Conservation (phyloP, 2,329 filamentous ascomycete species). For the Apiospora phragmitis region DNA sequence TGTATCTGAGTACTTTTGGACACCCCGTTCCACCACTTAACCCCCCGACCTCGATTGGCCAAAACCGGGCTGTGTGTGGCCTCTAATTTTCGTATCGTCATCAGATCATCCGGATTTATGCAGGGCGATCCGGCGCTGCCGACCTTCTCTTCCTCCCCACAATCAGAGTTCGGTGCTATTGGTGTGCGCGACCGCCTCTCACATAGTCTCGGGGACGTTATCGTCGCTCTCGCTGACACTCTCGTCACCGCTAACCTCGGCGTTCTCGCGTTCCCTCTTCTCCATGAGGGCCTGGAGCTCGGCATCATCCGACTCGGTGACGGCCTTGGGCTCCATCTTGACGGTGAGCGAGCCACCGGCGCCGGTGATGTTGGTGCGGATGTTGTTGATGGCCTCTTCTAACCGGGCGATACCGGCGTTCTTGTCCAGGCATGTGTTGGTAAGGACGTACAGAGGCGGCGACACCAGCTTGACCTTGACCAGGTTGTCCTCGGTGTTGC, state of each 20-base stretch:
- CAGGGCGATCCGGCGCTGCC: background rate
- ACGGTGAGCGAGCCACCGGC: constrained; percentile 80
- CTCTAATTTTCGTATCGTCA: constrained; percentile 13
- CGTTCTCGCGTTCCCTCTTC: constrained; percentile 97
- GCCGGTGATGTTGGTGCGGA: constrained; percentile 75
- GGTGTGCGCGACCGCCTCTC: constrained; percentile 19
- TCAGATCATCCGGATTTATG: background rate
- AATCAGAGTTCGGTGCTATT: background rate
- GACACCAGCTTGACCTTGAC: constrained; percentile 99
- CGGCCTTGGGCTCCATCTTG: constrained; percentile 99
- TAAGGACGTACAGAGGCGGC: constrained; percentile 93
- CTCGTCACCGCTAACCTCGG: constrained; percentile 96
- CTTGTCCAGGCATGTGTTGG: constrained; percentile 95
- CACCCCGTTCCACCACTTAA: constrained; percentile 3
- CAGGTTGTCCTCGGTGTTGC: constrained; percentile 88
- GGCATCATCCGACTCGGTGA: constrained; percentile 97
- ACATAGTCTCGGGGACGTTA: constrained; percentile 63
- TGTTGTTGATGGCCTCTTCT: constrained; percentile 86
- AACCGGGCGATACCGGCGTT: constrained; percentile 77
- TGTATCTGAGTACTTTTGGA: constrained; percentile 11
- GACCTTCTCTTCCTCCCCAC: constrained; percentile 3
- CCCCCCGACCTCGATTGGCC: background rate
- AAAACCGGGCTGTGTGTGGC: background rate
- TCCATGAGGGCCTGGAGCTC: constrained; percentile 98
- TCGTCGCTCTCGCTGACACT: constrained; percentile 95